phyloP scores from a whole-genome alignment of 176 grass and related monocot genomes.

The Carex myosuroides region DNA sequence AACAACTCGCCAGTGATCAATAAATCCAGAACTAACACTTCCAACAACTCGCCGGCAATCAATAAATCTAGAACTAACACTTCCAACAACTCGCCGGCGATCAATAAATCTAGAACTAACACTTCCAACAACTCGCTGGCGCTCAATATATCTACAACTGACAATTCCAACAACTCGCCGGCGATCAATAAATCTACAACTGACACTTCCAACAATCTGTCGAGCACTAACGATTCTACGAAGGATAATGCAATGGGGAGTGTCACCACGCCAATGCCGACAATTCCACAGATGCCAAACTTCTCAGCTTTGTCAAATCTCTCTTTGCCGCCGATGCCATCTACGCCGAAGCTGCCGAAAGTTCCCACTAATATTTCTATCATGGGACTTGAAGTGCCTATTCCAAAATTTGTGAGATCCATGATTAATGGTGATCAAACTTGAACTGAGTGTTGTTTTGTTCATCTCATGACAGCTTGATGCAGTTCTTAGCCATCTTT shows the following conservation, averaged over 20 bases:
- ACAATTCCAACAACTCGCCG: too few species aligned
- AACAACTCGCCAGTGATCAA: too few species aligned
- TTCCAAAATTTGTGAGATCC: constrained; percentile 20
- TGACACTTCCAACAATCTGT: background rate
- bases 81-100: too few species aligned
- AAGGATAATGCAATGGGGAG: background rate
- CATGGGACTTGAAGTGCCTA: background rate
- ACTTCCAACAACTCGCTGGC: too few species aligned
- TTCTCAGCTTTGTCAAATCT: constrained; percentile 4
- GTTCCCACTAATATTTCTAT: constrained; percentile 11
- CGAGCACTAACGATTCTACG: background rate
- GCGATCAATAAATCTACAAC: too few species aligned
- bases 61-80: too few species aligned
- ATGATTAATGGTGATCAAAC: constrained; percentile 4
- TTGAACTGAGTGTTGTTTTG: background rate
- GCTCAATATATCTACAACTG: too few species aligned
- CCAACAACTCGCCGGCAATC: too few species aligned
- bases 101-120: too few species aligned
- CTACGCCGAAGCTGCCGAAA: constrained; percentile 9
- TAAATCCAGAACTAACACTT: too few species aligned
- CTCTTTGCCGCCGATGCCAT: constrained; percentile 13
- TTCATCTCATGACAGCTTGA: background rate
- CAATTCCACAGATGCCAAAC: constrained; percentile 10
- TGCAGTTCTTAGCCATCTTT: background rate
- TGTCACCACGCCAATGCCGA: background rate